These are phyloP conservation scores for Sambucus nigra DNA, from an alignment of 129 eudicot species.

Conservation along the genomic window DNA sequence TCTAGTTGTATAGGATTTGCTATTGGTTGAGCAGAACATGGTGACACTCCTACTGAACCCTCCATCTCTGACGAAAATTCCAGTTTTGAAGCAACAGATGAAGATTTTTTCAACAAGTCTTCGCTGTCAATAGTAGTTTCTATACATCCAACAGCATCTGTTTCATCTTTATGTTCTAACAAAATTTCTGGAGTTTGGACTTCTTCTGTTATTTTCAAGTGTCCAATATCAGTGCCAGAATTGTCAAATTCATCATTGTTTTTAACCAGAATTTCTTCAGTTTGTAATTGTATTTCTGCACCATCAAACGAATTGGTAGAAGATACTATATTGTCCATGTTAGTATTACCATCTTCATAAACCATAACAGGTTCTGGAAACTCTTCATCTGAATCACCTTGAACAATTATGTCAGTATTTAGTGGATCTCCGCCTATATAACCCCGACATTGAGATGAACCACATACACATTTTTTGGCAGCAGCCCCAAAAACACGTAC, in stretches of 20 bases:
- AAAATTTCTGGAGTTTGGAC: constrained; percentile 18
- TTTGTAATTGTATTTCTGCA: constrained; percentile 9
- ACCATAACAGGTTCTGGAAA: constrained; percentile 57
- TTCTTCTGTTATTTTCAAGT: constrained; percentile 16
- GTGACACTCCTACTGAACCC: constrained; percentile 11
- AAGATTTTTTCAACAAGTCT: constrained; percentile 20
- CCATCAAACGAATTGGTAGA: constrained; percentile 13
- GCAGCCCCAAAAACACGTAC: constrained; percentile 99
- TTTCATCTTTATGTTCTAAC: constrained; percentile 19
- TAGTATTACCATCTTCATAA: constrained; percentile 28
- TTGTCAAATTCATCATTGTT: constrained; percentile 9
- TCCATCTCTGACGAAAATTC: constrained; percentile 20
- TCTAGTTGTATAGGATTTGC: constrained; percentile 16
- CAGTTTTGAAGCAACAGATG: constrained; percentile 5
- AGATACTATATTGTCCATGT: constrained; percentile 17
- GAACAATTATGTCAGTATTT: constrained; percentile 55
- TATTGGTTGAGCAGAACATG: constrained; percentile 12
- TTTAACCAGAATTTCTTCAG: constrained; percentile 16
- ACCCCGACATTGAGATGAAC: constrained; percentile 83
- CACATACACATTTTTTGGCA: constrained; percentile 92
- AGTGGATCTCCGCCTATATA: constrained; percentile 81
- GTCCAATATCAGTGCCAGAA: constrained; percentile 6
- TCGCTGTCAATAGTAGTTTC: constrained; percentile 12
- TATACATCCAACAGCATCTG: constrained; percentile 10
- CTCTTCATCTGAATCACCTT: constrained; percentile 87